Conservation (phyloP, 1,139 yeast species). For the Kodamaea alishanica region DNA sequence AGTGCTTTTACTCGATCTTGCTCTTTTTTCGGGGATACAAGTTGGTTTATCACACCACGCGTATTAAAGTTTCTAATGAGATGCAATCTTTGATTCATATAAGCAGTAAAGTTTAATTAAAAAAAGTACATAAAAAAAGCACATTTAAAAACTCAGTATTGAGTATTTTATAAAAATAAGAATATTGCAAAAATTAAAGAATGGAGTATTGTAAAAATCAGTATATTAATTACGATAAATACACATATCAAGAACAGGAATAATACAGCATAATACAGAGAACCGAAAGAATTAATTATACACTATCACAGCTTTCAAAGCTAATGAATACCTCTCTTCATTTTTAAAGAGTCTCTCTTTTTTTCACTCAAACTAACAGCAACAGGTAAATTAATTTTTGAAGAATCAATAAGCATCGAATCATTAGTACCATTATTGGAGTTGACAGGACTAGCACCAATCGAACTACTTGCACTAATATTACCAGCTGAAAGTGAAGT, state of each 20-base stretch:
- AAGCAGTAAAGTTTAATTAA: neutral
- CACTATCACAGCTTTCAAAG: neutral
- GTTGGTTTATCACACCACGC: no score
- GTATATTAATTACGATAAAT: no score
- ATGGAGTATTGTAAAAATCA: no score
- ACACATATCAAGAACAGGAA: neutral
- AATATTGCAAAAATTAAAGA: neutral
- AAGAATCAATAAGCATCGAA: slow-evolving; percentile 11
- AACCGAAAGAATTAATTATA: neutral
- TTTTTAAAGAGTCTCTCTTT: slow-evolving; percentile 45
- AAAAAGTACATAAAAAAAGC: neutral
- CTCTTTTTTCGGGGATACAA: neutral
- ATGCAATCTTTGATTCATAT: neutral
- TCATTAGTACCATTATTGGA: slow-evolving; percentile 8
- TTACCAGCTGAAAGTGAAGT: slow-evolving; percentile 17
- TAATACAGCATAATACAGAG: neutral
- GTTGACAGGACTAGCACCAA: slow-evolving; percentile 10
- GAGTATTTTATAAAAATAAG: neutral
- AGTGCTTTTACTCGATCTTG: slow-evolving; percentile 1
- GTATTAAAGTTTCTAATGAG: neutral
- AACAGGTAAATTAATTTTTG: slow-evolving; percentile 25
- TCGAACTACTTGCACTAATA: slow-evolving; percentile 13
- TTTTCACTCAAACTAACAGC: slow-evolving; percentile 42
- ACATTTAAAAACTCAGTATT: neutral
- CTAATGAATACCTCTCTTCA: slow-evolving; percentile 47